Evolutionary conservation across 441 rosid genomes (phyloP).

Genomic region (Euphorbia schlechtendalii): DNA sequence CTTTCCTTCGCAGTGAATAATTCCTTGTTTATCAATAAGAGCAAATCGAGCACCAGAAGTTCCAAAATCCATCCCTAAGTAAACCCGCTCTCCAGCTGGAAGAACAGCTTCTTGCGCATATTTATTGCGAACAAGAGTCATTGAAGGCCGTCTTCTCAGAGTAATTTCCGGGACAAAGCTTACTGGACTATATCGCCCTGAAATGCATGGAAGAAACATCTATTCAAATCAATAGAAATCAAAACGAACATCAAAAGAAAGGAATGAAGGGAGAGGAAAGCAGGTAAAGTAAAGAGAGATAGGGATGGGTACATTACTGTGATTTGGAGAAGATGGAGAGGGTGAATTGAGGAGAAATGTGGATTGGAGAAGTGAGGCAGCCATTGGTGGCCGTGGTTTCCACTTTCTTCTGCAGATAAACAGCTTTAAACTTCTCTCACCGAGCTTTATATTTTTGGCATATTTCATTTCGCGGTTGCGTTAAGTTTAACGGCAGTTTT

Average conservation of each 20-base stretch:
- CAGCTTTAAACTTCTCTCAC: background rate
- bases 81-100: conserved; percentile 38
- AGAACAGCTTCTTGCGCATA: conserved; percentile 16
- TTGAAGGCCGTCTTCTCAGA: conserved; percentile 16
- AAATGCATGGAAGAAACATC: background rate
- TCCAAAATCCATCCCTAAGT: conserved; percentile 91
- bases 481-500: no score
- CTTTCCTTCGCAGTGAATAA: conserved; percentile 53
- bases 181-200: conserved; percentile 32
- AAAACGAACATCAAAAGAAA: background rate
- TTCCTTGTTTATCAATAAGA: conserved; percentile 62
- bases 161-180: conserved; percentile 6
- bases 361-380: conserved; percentile 11
- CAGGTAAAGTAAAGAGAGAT: background rate
- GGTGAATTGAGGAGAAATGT: conserved; percentile 12
- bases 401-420: conserved; percentile 19
- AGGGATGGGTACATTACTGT: conserved; percentile 10
- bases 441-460: no score
- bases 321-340: conserved; percentile 6
- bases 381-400: conserved; percentile 9
- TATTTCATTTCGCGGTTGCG: no score
- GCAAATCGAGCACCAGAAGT: conserved; percentile 89
- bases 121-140: conserved; percentile 25
- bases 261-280: background rate
- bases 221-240: background rate